Evolutionary conservation across 1,139 yeast species (phyloP).

Genomic region (Protomyces arabidopsidicola): DNA sequence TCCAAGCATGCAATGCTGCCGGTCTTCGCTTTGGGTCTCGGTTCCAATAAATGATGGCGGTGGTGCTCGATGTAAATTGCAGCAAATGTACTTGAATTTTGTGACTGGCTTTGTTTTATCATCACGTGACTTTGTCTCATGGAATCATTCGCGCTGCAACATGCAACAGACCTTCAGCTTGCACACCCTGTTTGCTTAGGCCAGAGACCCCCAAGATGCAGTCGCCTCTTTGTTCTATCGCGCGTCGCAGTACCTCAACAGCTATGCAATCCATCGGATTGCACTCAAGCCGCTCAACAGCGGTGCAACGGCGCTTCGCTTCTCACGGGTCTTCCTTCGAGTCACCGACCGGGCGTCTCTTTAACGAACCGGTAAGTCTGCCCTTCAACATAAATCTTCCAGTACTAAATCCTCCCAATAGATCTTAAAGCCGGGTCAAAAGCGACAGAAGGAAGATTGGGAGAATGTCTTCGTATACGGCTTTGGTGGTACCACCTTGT

Average conservation of each 20-base stretch:
- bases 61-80: no score
- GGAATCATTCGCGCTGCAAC: no score
- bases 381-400: neutral
- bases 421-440: slow-evolving; percentile 12
- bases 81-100: no score
- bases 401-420: neutral
- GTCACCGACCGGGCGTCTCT: slow-evolving; percentile 25
- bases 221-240: neutral
- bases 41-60: neutral
- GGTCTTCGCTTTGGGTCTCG: slow-evolving; percentile 4
- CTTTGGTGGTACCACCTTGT: slow-evolving; percentile 14
- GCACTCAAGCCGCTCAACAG: neutral
- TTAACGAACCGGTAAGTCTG: slow-evolving; percentile 20
- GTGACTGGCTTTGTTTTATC: no score
- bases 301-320: slow-evolving; percentile 6
- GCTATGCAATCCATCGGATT: neutral
- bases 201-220: neutral
- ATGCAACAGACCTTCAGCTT: no score
- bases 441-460: slow-evolving; percentile 21
- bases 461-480: slow-evolving; percentile 22
- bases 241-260: neutral
- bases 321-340: slow-evolving; percentile 24
- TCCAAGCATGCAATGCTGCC: slow-evolving; percentile 5
- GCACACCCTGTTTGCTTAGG: no score
- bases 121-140: no score